Evolutionary conservation across 768 basidiomycete genomes (phyloP).

Genomic region (Termitomyces heimii): DNA sequence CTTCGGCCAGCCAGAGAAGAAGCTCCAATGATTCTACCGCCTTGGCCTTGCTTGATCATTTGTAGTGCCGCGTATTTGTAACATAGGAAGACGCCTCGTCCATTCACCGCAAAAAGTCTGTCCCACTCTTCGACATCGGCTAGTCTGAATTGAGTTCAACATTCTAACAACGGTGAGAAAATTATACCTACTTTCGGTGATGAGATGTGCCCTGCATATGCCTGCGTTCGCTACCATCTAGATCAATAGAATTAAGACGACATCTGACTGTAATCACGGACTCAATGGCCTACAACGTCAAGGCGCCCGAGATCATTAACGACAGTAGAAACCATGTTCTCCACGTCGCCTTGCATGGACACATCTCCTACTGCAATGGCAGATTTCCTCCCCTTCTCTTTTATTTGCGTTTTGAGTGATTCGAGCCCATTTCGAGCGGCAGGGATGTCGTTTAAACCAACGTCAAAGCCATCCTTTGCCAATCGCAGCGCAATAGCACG

Average conservation of each 20-base stretch:
- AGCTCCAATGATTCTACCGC: constrained; percentile 18
- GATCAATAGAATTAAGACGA: neutral
- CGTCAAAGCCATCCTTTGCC: constrained; percentile 15
- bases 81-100: constrained; percentile 14
- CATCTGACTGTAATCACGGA: no score
- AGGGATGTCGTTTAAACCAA: constrained; percentile 28
- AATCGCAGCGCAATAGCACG: constrained; percentile 35
- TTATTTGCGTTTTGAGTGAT: constrained; percentile 6
- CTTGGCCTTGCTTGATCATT: neutral
- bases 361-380: constrained; percentile 12
- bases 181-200: constrained; percentile 17
- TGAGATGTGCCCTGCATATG: constrained; percentile 12
- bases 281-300: constrained; percentile 5
- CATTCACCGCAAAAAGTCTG: constrained; percentile 21
- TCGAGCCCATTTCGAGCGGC: constrained; percentile 2
- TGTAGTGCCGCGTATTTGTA: neutral
- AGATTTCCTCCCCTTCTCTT: constrained; percentile 7
- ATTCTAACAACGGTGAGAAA: neutral
- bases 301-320: neutral
- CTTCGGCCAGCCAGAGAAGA: constrained; percentile 25
- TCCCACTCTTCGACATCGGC: constrained; percentile 21
- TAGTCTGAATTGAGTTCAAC: neutral
- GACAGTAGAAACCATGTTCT: constrained; percentile 20
- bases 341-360: constrained; percentile 25
- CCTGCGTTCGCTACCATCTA: constrained; percentile 34